Percentiles rank a stretch among this genome's conserved stretches.
These are phyloP conservation scores for Plasmodium reichenowi DNA, from an alignment of 169 alveolate genomes.

Conservation along the genomic window DNA sequence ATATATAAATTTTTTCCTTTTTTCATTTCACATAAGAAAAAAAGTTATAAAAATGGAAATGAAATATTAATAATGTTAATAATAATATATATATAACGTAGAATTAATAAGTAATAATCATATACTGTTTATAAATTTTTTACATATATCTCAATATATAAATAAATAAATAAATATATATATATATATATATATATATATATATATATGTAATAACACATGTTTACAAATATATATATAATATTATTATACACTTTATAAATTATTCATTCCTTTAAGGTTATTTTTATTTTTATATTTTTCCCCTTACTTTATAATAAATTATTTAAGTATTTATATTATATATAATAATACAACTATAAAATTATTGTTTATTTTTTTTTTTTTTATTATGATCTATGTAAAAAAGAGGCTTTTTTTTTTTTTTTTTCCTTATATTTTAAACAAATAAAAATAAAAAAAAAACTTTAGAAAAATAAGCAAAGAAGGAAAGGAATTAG, in stretches of 20 bases:
- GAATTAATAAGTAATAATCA: no score
- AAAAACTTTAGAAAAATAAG: not conserved
- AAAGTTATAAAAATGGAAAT: no score
- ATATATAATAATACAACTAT: not conserved
- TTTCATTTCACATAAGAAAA: no score
- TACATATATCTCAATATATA: not conserved
- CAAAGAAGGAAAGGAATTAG: not conserved
- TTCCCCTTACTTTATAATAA: constrained; percentile 12
- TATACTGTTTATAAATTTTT: no score
- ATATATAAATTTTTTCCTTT: no score
- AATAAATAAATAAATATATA: not conserved
- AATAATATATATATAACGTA: no score
- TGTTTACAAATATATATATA: not conserved
- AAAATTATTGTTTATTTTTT: not conserved
- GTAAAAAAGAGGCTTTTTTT: not conserved
- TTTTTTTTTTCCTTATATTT: not conserved
- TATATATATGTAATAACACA: not conserved
- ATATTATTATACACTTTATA: not conserved
- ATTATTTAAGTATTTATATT: not conserved
- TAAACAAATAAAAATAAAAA: not conserved
- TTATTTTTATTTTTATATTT: not conserved
- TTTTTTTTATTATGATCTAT: not conserved
- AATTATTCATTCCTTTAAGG: no score
- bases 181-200: not conserved
- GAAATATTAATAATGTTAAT: no score